Conservation (phyloP, 2,329 filamentous ascomycete species). For the Zymoseptoria passerinii region DNA sequence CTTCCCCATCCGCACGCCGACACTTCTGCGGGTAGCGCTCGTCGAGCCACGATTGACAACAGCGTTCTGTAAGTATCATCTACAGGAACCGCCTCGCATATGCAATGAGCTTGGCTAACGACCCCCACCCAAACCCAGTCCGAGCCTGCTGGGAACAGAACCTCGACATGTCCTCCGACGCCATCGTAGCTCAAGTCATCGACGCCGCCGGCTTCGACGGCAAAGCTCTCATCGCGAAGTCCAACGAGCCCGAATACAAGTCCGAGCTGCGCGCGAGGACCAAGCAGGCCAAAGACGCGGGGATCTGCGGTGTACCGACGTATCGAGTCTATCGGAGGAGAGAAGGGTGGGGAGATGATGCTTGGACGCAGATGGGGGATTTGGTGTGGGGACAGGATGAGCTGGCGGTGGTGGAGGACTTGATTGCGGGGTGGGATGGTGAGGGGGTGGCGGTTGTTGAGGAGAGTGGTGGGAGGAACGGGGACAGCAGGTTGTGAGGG, state of each 20-base stretch:
- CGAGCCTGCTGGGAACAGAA: conserved; percentile 21
- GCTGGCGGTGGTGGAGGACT: conserved; percentile 16
- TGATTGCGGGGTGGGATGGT: conserved; percentile 17
- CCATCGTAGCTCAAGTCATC: conserved; percentile 12
- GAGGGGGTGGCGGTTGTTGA: conserved; percentile 5
- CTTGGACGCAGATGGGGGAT: conserved; percentile 13
- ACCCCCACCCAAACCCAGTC: conserved; percentile 3
- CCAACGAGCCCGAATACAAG: conserved; percentile 13
- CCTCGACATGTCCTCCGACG: conserved; percentile 17
- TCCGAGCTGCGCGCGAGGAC: conserved; percentile 15
- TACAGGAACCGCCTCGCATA: background rate
- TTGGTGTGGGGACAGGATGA: conserved; percentile 22
- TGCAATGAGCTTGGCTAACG: conserved; percentile 1
- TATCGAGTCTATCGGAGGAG: conserved; percentile 15
- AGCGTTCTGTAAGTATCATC: conserved; percentile 10
- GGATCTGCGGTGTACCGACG: conserved; percentile 17
- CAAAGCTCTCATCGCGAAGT: conserved; percentile 4
- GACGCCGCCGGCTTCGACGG: conserved; percentile 14
- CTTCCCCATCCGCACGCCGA: conserved; percentile 18
- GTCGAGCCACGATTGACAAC: conserved; percentile 11
- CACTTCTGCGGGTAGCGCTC: conserved; percentile 12
- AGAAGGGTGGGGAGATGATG: background rate
- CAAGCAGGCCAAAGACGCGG: conserved; percentile 14
- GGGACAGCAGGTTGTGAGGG: background rate
- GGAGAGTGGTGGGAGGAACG: background rate